These are phyloP conservation scores for Xylaria bambusicola DNA, from an alignment of 495 filamentous ascomycete species.

Conservation along the genomic window DNA sequence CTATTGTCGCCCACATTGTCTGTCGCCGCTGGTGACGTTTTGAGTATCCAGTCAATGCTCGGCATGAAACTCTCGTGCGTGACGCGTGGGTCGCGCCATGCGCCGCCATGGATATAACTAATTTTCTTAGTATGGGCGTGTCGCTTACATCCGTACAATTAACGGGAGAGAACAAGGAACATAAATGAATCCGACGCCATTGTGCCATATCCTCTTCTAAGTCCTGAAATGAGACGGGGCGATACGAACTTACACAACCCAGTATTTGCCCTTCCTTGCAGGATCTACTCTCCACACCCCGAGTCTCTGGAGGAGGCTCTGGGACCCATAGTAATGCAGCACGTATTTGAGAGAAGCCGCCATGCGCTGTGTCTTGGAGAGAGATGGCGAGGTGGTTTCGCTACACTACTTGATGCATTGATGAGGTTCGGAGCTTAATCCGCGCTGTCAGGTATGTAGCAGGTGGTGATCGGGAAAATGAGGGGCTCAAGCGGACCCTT, in stretches of 20 bases:
- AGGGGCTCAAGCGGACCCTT: not conserved
- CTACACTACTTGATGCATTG: not conserved
- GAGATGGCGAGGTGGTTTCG: not conserved
- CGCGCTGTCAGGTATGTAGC: too few species aligned
- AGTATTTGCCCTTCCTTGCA: slow-evolving; percentile 26
- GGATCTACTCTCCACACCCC: slow-evolving; percentile 33
- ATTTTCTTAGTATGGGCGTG: not conserved
- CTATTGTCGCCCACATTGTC: slow-evolving; percentile 9
- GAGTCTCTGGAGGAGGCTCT: slow-evolving; percentile 31
- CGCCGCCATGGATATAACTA: slow-evolving; percentile 85
- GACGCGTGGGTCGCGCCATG: slow-evolving; percentile 76
- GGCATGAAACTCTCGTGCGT: slow-evolving; percentile 53
- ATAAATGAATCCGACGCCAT: too few species aligned
- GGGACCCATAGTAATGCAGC: slow-evolving; percentile 28
- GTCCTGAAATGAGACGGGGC: not conserved
- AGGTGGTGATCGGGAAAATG: not conserved
- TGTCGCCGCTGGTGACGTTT: slow-evolving; percentile 20
- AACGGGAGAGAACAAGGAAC: too few species aligned
- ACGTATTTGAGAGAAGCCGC: slow-evolving; percentile 27
- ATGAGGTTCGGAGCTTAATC: not conserved
- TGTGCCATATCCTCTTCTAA: too few species aligned
- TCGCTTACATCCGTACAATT: too few species aligned
- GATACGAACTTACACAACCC: slow-evolving; percentile 28
- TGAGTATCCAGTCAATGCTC: slow-evolving; percentile 48
- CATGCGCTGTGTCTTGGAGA: slow-evolving; percentile 17